Evolutionary conservation across 1,284 basidiomycete species (phyloP), one percentile per base, ranked within the genome.

Genomic region (Marasmius tenuissimus): DNA sequence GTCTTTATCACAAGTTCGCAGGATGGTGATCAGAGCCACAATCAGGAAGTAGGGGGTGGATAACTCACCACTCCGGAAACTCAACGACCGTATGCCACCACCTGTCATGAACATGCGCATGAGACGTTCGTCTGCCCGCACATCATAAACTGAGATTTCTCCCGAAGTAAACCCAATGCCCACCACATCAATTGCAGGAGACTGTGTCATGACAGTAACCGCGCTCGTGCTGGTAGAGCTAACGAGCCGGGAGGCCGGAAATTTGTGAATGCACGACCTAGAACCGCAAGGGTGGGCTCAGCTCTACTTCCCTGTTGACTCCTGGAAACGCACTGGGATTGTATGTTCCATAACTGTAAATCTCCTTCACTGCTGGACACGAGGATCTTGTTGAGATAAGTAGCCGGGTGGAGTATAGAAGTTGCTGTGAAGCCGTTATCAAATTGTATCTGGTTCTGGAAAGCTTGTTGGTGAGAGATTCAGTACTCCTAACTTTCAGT

Each of bases 341-440:
- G 83, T 63, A 96, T 89, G 74, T 99, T 99, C 94, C 95, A 99
- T n/a, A 99, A 76, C 66, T 97, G 92, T 68, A 99, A 76, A 58
- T 81, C 80, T 10, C 97, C 97, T 72, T 96, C 83, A 61, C 80
- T 84, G 66, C 93, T 93, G 1, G 90, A 89, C 9, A 99, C 85
- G 1, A 99, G 80, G 0, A 99, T 83, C 78, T 99, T 99, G 81
- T 99, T 98, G 59, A 99, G 76, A 75, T 99, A 99, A 4, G 97
- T 99, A 0, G 95, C 91, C 0, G 97, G 97, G 74, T 99, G 97
- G 6, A 98, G 81, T 35, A 98, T 76, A 18, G 82, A 84, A 10
- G 87, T 92, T 9, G 97, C 96, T 1, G 88, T 91, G 73, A 98
- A 98, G 5, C 83, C 87, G 12, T 81, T 70, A 48, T 91, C 87